phyloP scores from a whole-genome alignment of 2,329 filamentous ascomycete species.

The Calonectria leucothoes region DNA sequence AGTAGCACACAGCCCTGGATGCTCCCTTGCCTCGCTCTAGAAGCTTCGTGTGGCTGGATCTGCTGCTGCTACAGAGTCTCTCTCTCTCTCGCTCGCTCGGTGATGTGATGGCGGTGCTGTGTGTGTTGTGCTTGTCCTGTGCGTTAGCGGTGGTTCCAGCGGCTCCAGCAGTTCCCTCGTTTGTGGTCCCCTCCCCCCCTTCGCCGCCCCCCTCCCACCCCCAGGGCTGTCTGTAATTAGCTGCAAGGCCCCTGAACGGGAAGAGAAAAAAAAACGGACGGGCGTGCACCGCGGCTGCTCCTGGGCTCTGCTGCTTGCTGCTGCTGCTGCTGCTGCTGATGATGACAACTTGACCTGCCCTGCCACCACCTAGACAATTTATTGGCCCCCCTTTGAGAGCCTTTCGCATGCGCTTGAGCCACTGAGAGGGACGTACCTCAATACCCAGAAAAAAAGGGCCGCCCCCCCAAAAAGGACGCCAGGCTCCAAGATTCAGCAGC shows the following conservation, averaged over 20 bases:
- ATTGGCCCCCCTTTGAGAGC: slow-evolving; percentile 28
- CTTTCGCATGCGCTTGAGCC: slow-evolving; percentile 8
- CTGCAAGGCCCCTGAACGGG: slow-evolving; percentile 15
- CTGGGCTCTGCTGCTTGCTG: not conserved
- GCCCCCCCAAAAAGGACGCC: slow-evolving; percentile 26
- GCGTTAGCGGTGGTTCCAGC: slow-evolving; percentile 7
- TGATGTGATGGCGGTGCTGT: not conserved
- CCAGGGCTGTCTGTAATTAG: not conserved
- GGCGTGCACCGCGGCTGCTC: not conserved
- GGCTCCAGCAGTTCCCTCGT: slow-evolving; percentile 10
- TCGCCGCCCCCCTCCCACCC: not conserved
- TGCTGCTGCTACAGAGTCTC: not conserved
- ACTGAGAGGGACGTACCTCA: slow-evolving; percentile 8
- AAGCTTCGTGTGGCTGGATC: slow-evolving; percentile 1
- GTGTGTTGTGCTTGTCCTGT: slow-evolving; percentile 11
- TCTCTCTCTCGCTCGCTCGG: not conserved
- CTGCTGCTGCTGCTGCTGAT: not conserved
- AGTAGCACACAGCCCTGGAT: not conserved
- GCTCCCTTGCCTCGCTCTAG: not conserved
- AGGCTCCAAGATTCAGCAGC: slow-evolving; percentile 38
- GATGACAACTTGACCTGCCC: slow-evolving; percentile 5
- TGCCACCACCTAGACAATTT: slow-evolving; percentile 15
- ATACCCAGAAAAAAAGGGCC: slow-evolving; percentile 7
- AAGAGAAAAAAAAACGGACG: slow-evolving; percentile 19
- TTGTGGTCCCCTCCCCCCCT: not conserved